phyloP scores from a whole-genome alignment of 805 yeast species.

The Cyberlindnera sargentensis region DNA sequence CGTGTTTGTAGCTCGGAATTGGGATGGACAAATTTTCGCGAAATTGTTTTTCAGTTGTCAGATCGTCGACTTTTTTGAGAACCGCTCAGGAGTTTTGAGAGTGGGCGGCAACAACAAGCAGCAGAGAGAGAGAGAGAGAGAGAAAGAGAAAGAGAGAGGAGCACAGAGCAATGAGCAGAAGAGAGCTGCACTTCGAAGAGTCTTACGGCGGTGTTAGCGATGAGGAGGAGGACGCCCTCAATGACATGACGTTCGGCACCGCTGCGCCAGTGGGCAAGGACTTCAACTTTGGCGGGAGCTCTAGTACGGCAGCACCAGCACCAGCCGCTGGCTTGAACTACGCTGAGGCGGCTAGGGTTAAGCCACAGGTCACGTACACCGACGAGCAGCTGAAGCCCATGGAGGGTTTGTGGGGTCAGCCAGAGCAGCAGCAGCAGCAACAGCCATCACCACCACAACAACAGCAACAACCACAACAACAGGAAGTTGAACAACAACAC shows the following conservation, averaged over 20 bases:
- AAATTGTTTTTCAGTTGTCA: too few species aligned
- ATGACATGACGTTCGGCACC: conserved; percentile 73
- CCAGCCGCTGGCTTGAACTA: conserved; percentile 24
- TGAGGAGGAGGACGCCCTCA: conserved; percentile 72
- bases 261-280: conserved; percentile 48
- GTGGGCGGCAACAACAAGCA: neutral
- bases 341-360: conserved; percentile 34
- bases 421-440: conserved; percentile 26
- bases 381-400: conserved; percentile 53
- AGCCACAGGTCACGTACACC: conserved; percentile 15
- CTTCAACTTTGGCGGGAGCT: conserved; percentile 49
- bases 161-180: neutral
- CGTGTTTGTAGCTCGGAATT: too few species aligned
- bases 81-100: neutral
- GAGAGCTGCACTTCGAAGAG: conserved; percentile 60
- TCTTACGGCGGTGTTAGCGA: conserved; percentile 70
- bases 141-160: neutral
- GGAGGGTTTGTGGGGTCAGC: conserved; percentile 61
- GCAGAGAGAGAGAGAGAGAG: neutral
- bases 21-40: too few species aligned
- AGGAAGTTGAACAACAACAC: conserved; percentile 17
- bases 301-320: conserved; percentile 14
- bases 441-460: conserved; percentile 3
- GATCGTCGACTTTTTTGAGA: too few species aligned
- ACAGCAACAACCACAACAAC: conserved; percentile 20